Conservation (phyloP, 1,139 yeast genomes). For the Geotrichum europaeum region DNA sequence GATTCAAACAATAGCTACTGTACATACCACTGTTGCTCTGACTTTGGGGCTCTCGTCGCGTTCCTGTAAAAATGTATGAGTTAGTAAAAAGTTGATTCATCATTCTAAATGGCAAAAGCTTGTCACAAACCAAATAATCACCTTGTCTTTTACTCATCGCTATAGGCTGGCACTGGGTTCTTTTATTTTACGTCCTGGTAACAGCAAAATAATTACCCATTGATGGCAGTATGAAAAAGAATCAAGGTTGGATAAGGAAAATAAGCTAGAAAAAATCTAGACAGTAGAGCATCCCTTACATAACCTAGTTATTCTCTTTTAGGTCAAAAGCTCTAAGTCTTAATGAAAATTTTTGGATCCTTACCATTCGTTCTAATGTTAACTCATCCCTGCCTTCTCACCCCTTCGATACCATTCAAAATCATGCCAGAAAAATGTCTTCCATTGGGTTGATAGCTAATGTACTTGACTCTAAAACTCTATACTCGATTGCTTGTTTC, state of each 20-base stretch:
- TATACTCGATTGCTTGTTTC: conserved; percentile 11
- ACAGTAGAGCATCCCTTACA: background rate
- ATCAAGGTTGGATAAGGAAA: background rate
- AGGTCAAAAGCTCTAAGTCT: background rate
- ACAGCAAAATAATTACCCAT: background rate
- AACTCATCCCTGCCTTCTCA: background rate
- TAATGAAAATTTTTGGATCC: background rate
- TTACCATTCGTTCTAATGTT: background rate
- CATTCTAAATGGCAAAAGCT: background rate
- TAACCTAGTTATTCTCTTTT: background rate
- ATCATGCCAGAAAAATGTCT: conserved; percentile 8
- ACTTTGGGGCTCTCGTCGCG: background rate
- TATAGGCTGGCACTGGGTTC: background rate
- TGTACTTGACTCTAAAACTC: conserved; percentile 10
- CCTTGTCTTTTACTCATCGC: background rate
- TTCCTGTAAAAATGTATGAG: background rate
- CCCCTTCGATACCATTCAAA: background rate
- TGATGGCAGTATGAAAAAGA: background rate
- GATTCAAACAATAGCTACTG: background rate
- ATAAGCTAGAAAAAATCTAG: background rate
- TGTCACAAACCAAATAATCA: background rate
- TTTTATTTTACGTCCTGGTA: background rate
- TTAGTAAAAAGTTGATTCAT: background rate
- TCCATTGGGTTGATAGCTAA: conserved; percentile 10
- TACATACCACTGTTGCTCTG: background rate